A percentile compares a stretch with the other conserved stretches of the same genome.
Conservation (phyloP, 2,329 filamentous ascomycete species). For the Trichophyton equinum region DNA sequence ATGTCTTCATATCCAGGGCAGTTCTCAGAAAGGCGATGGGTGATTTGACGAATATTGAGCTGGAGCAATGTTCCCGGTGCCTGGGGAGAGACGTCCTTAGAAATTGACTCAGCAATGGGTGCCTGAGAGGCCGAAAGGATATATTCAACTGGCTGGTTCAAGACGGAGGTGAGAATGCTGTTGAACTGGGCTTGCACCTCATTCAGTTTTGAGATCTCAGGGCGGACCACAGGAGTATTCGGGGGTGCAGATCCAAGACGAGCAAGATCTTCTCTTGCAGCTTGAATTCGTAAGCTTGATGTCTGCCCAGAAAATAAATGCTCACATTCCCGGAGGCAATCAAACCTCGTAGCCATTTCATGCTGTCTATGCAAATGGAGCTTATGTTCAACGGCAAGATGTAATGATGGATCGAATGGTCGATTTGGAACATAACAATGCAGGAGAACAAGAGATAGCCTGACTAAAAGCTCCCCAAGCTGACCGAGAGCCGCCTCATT, state of each 20-base stretch:
- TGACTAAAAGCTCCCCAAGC: conserved; percentile 56
- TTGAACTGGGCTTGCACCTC: conserved; percentile 72
- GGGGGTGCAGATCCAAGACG: conserved; percentile 55
- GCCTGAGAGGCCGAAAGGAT: conserved; percentile 16
- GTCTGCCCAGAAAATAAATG: conserved; percentile 52
- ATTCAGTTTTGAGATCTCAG: conserved; percentile 52
- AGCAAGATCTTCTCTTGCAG: conserved; percentile 50
- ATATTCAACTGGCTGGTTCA: conserved; percentile 31
- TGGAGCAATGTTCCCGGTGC: conserved; percentile 30
- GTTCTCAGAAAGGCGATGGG: conserved; percentile 53
- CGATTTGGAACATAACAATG: conserved; percentile 75
- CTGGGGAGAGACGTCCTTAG: not conserved
- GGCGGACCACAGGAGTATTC: conserved; percentile 58
- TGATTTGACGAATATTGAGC: conserved; percentile 54
- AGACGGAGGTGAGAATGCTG: conserved; percentile 56
- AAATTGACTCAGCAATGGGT: conserved; percentile 10
- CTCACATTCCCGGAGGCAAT: conserved; percentile 55
- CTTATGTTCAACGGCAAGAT: conserved; percentile 49
- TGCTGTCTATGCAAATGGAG: conserved; percentile 45
- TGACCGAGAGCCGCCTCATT: conserved; percentile 19
- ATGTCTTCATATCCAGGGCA: conserved; percentile 80
- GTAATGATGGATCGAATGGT: conserved; percentile 65
- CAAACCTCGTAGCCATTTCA: conserved; percentile 45
- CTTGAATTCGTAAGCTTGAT: conserved; percentile 52
- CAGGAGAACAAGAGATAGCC: conserved; percentile 61